phyloP scores from a whole-genome alignment of 2,329 filamentous ascomycete species.

The Fusarium neocosmosporiellum region DNA sequence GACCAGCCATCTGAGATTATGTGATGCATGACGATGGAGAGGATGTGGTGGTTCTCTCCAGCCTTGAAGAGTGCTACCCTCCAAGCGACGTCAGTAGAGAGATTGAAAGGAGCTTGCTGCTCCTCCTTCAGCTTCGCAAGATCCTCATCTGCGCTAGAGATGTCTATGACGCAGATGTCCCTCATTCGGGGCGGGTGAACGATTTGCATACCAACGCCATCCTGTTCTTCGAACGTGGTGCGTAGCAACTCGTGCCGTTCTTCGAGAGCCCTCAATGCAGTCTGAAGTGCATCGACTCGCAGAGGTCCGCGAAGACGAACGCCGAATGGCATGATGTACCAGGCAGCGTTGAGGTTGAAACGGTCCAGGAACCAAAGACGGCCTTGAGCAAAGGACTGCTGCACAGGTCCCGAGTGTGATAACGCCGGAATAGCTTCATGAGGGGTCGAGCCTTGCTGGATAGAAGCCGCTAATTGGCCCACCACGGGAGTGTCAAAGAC shows the following conservation, averaged over 20 bases:
- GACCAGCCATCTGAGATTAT: conserved; percentile 42
- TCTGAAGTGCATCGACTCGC: neutral
- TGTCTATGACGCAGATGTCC: conserved; percentile 1
- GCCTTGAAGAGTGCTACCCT: neutral
- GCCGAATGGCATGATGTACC: neutral
- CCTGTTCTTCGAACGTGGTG: neutral
- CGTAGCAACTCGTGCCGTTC: neutral
- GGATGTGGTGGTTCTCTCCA: conserved; percentile 1
- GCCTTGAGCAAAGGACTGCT: too few species aligned
- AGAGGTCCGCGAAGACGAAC: neutral
- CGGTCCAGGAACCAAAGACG: conserved; percentile 22
- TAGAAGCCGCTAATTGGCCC: neutral
- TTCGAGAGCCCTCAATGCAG: neutral
- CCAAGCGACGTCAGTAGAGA: conserved; percentile 12
- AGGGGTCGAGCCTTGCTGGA: neutral
- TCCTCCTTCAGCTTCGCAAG: neutral
- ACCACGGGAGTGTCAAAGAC: conserved; percentile 7
- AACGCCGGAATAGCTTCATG: neutral
- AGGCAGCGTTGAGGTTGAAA: neutral
- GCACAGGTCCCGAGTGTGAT: conserved; percentile 20
- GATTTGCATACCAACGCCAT: neutral
- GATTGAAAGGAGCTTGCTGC: conserved; percentile 7
- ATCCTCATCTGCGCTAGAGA: neutral
- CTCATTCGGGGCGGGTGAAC: conserved; percentile 11
- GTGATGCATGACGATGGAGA: conserved; percentile 37